Percentiles rank a stretch among this genome's conserved stretches.
Evolutionary conservation across 768 basidiomycete genomes (phyloP).

Genomic region (Suillus occidentalis): DNA sequence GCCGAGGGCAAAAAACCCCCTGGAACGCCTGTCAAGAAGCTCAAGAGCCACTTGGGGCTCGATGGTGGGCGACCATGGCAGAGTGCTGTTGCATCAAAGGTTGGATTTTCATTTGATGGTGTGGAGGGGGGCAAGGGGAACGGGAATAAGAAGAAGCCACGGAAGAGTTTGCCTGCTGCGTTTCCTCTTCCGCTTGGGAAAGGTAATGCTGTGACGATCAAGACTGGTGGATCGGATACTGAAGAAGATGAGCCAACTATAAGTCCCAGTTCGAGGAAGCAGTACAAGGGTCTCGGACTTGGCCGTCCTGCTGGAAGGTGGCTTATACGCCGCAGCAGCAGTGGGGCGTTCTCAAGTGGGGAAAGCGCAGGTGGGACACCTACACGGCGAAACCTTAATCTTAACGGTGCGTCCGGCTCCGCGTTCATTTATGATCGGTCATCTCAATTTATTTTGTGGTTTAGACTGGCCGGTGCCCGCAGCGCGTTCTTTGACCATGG

Average conservation of each 20-base stretch:
- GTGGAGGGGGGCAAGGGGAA: slow-evolving; percentile 37
- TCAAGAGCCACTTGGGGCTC: slow-evolving; percentile 54
- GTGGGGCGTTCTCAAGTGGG: slow-evolving; percentile 77
- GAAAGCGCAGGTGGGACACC: slow-evolving; percentile 65
- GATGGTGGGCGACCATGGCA: slow-evolving; percentile 72
- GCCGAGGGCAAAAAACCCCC: slow-evolving; percentile 60
- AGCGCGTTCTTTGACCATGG: slow-evolving; percentile 42
- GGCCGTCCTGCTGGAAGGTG: slow-evolving; percentile 56
- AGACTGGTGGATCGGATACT: slow-evolving; percentile 50
- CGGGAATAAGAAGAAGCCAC: slow-evolving; percentile 44
- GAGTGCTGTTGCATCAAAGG: slow-evolving; percentile 72
- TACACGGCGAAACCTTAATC: slow-evolving; percentile 54
- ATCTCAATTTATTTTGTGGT: not conserved
- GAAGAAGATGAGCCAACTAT: slow-evolving; percentile 57
- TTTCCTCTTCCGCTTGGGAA: slow-evolving; percentile 48
- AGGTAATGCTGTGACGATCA: slow-evolving; percentile 30
- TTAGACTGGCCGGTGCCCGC: slow-evolving; percentile 59
- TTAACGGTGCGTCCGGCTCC: slow-evolving; percentile 22
- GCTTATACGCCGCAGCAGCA: slow-evolving; percentile 77
- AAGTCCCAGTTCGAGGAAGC: slow-evolving; percentile 60
- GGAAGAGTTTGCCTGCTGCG: slow-evolving; percentile 76
- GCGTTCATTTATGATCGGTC: not conserved
- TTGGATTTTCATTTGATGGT: slow-evolving; percentile 50
- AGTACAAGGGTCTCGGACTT: slow-evolving; percentile 65
- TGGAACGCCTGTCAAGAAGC: slow-evolving; percentile 80